Evolutionary conservation across 345 rosid species (phyloP), one percentile per base, ranked within the genome.

Genomic region (Eucalyptus regnans): DNA sequence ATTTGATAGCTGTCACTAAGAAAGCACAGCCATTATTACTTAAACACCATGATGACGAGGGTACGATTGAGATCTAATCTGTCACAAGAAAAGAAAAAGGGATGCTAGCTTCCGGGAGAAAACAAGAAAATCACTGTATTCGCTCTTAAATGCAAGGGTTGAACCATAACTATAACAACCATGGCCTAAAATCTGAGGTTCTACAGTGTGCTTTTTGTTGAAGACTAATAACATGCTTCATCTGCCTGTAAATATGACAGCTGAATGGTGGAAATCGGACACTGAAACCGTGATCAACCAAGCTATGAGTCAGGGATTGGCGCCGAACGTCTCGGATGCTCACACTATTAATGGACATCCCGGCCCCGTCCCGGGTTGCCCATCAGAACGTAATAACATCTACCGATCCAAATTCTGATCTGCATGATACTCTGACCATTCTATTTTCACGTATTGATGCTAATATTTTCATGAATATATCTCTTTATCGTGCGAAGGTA

Each of bases 231-330:
- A 37, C 83, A 37, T 37, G 41, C 83, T 76, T 76, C 48, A 76
- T 76, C 48, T 76, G 27, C 23, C 27, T 20, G 46, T 85, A n/a
- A 44, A 87, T 80, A 87, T 46, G 52, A 50, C 90, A 96, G 98
- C 92, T 87, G 98, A 96, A 89, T 96, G 97, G 98, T 94, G 97
- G 98, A 95, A 95, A 89, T 86, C 94, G 25, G 95, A 96, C 58
- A 93, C 94, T 5, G 95, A 94, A 91, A 93, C 94, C 37, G 90
- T 95, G 79, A 88, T 94, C 41, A 94, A 94, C 87, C 90, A 91
- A 88, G 95, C 95, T 17, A 62, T 91, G 27, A 93, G 91, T 87
- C 90, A 95, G 50, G 98, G 98, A 44, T 90, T 91, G 89, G 95
- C 96, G 14, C 97, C 97, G 27, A 94, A 92, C 86, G 91, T 93